These are phyloP conservation scores for Solanum pimpinellifolium DNA, from an alignment of 257 asterid genomes.

Conservation along the genomic window DNA sequence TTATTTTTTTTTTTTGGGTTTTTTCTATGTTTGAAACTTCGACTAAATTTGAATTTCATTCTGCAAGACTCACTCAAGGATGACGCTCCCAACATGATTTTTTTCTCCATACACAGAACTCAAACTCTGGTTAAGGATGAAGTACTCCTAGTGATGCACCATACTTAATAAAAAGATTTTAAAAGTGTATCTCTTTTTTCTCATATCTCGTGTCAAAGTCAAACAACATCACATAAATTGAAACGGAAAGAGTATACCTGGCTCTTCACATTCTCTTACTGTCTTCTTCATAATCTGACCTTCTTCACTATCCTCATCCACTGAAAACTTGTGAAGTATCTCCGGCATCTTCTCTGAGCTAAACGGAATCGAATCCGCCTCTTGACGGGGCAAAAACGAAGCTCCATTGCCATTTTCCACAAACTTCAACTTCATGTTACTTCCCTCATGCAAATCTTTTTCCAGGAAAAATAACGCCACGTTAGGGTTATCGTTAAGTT, in stretches of 20 bases:
- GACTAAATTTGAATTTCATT: too few relatives aligned
- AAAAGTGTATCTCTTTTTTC: too few relatives aligned
- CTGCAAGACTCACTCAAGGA: too few relatives aligned
- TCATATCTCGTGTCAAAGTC: fast-evolving
- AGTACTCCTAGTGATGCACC: too few relatives aligned
- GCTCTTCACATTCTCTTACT: slow-evolving; percentile 52
- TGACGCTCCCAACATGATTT: too few relatives aligned
- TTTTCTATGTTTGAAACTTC: too few relatives aligned
- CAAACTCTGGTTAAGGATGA: too few relatives aligned
- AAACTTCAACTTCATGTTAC: slow-evolving; percentile 39
- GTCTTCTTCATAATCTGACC: slow-evolving; percentile 51
- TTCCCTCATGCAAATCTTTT: slow-evolving; percentile 46
- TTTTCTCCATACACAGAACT: too few relatives aligned
- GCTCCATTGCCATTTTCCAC: slow-evolving; percentile 11
- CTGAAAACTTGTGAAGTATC: slow-evolving; percentile 30
- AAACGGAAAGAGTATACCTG: neutral
- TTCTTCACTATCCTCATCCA: slow-evolving; percentile 30
- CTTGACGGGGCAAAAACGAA: slow-evolving; percentile 42
- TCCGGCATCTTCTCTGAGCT: slow-evolving; percentile 41
- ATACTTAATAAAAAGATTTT: too few relatives aligned
- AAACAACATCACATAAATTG: too few relatives aligned
- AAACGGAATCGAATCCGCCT: slow-evolving; percentile 59
- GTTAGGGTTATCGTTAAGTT: slow-evolving; percentile 47
- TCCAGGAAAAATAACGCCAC: slow-evolving; percentile 66
- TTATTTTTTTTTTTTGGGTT: too few relatives aligned